Evolutionary conservation across 2,329 filamentous ascomycete species (phyloP).

Genomic region (Pestalotiopsis sp.): DNA sequence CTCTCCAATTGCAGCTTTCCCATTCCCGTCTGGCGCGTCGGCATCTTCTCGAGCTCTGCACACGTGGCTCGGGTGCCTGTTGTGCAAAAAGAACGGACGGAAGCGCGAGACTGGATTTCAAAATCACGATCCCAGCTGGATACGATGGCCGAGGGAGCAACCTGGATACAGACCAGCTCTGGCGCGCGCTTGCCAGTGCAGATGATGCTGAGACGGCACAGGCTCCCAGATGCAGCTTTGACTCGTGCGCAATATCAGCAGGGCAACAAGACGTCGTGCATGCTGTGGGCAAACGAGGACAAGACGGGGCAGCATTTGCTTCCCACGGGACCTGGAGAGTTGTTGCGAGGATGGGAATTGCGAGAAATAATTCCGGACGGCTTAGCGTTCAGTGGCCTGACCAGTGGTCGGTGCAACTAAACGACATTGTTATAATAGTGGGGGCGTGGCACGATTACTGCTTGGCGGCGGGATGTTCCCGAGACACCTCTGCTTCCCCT

Average conservation of each 20-base stretch:
- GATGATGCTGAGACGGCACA: constrained; percentile 1
- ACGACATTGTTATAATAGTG: no score
- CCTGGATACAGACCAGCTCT: constrained; percentile 13
- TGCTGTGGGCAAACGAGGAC: constrained; percentile 17
- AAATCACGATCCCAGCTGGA: neutral
- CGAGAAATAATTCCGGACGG: neutral
- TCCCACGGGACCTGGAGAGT: neutral
- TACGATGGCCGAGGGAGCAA: constrained; percentile 15
- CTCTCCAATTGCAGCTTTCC: constrained; percentile 16
- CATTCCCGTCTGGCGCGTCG: constrained; percentile 14
- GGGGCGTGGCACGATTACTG: no score
- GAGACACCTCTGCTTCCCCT: no score
- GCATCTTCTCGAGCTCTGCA: neutral
- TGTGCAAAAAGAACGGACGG: neutral
- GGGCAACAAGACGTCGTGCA: constrained; percentile 1
- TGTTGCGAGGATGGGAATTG: neutral
- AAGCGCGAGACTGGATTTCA: constrained; percentile 17
- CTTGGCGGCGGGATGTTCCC: no score
- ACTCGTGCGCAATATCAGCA: constrained; percentile 6
- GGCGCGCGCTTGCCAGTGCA: constrained; percentile 13
- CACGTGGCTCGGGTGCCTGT: constrained; percentile 16
- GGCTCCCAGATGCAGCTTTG: neutral
- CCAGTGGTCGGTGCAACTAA: no score
- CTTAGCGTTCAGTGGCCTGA: neutral
- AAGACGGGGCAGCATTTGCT: neutral